Base-by-base conservation (phyloP, 1,139 yeast genomes). In the Debaryomycetaceae sp. region DNA sequence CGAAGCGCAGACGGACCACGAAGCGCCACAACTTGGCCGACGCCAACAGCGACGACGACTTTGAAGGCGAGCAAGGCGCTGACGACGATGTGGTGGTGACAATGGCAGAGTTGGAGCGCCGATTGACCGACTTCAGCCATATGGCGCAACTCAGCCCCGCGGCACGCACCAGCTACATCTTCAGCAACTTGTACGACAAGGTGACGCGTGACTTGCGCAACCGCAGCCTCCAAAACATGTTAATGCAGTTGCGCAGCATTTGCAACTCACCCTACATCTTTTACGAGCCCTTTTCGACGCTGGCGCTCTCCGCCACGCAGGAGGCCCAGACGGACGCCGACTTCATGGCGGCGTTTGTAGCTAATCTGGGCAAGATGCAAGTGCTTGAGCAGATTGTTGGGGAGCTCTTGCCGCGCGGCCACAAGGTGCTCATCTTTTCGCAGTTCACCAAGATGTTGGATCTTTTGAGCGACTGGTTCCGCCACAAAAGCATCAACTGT, bases 241-340 rank as follows among this genome's bases (percentile, higher is more conserved):
- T 83, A 56, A 84, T 89, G 83, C 96, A 88, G 51, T 62, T 88
- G 32, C 66, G 98, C 31, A 77, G 80, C 39, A 75, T 84, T 5
- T 88, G 96, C 45, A 82, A 86, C 45, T 81, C 95, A 0, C 95
- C 96, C 0, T 83, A 82, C 48, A 56, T 83, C 28, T 85, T 82
- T 48, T 85, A 79, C 56, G 83, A 80, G 42, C 97, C 96, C 0
- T 85, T 84, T 28, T 50, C 48, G 69, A 58, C 68, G 11, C 56
- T 59, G 19, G 56, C 45, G 22, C 41, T 52, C 19, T 47, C 47
- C 2, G 55, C 61, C 12, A 71, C 16, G 5, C 9, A 10, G 11
- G 12, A n/a, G 16, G 16, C 23, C 5, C 65, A 36, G 53, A 57
- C 3, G 51, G 64, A 25, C 16, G 23, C 18, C 7, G 27, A 30